These are phyloP conservation scores for Pichia manshurica DNA, from an alignment of 805 yeast species.

Conservation along the genomic window DNA sequence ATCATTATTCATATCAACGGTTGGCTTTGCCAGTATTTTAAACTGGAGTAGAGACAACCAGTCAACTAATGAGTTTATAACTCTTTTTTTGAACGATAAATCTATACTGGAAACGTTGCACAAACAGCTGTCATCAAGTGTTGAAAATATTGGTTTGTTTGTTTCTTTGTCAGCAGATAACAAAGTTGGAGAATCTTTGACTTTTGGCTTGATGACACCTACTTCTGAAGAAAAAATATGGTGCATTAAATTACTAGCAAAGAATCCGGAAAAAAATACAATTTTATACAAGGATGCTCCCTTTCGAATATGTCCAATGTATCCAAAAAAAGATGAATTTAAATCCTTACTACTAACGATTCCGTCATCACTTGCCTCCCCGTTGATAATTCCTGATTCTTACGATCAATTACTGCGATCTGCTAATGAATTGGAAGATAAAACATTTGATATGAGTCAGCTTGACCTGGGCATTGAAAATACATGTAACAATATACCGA, in stretches of 20 bases:
- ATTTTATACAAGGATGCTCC: background rate
- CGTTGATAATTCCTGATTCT: background rate
- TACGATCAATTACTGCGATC: background rate
- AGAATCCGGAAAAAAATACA: background rate
- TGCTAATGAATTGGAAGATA: background rate
- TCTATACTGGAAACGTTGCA: background rate
- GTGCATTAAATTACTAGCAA: background rate
- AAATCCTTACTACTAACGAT: no score
- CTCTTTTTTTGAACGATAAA: background rate
- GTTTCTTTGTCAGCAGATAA: slow-evolving; percentile 10
- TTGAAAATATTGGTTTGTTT: background rate
- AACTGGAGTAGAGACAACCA: background rate
- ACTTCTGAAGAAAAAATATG: background rate
- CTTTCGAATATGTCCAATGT: no score
- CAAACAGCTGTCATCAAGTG: background rate
- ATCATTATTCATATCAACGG: background rate
- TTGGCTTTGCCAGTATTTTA: background rate
- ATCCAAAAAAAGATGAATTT: no score
- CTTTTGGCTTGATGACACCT: slow-evolving; percentile 2
- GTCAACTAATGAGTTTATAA: background rate
- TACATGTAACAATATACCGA: background rate
- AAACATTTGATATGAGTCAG: background rate
- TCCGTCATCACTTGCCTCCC: background rate
- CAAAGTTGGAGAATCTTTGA: background rate
- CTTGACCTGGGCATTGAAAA: background rate